These are phyloP conservation scores for Zoysia japonica DNA, from an alignment of 176 grass and related monocot genomes.

Conservation along the genomic window DNA sequence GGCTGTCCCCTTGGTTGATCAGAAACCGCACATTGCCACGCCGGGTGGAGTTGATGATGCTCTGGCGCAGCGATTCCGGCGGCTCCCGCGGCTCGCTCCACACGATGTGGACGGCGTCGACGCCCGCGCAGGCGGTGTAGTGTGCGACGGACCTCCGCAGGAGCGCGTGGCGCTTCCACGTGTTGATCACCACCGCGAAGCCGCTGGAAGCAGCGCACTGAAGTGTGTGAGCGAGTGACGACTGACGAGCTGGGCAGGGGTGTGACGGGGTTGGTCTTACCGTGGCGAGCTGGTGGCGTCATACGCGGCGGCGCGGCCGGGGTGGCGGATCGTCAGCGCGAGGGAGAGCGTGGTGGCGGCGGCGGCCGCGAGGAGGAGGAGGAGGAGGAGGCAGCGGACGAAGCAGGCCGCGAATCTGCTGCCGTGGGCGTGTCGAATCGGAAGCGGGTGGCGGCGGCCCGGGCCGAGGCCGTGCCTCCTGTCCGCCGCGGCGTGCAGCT, in stretches of 20 bases:
- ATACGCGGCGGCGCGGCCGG: not conserved
- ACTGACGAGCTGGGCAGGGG: not conserved
- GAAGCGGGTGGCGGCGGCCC: slow-evolving; percentile 18
- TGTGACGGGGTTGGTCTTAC: not conserved
- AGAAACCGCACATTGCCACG: slow-evolving; percentile 40
- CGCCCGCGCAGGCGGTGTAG: slow-evolving; percentile 71
- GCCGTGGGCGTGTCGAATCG: slow-evolving; percentile 6
- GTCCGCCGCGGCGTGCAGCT: slow-evolving; percentile 29
- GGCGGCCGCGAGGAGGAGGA: slow-evolving; percentile 43
- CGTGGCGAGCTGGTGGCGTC: slow-evolving; percentile 8
- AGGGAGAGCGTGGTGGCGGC: slow-evolving; percentile 31
- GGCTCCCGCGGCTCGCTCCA: slow-evolving; percentile 85
- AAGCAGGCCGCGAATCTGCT: slow-evolving; percentile 22
- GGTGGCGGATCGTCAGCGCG: slow-evolving; percentile 19
- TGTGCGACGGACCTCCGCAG: slow-evolving; percentile 57
- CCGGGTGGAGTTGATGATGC: slow-evolving; percentile 31
- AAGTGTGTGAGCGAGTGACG: not conserved
- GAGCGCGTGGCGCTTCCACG: slow-evolving; percentile 79
- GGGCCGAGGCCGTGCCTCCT: slow-evolving; percentile 24
- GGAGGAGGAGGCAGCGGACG: slow-evolving; percentile 25
- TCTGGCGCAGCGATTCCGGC: slow-evolving; percentile 40
- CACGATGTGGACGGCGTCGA: slow-evolving; percentile 67
- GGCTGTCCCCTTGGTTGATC: slow-evolving; percentile 61
- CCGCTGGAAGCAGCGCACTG: slow-evolving; percentile 27
- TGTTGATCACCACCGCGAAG: slow-evolving; percentile 85